phyloP scores from a whole-genome alignment of 352 stramenopile species.

The Pythium brachiatum region DNA sequence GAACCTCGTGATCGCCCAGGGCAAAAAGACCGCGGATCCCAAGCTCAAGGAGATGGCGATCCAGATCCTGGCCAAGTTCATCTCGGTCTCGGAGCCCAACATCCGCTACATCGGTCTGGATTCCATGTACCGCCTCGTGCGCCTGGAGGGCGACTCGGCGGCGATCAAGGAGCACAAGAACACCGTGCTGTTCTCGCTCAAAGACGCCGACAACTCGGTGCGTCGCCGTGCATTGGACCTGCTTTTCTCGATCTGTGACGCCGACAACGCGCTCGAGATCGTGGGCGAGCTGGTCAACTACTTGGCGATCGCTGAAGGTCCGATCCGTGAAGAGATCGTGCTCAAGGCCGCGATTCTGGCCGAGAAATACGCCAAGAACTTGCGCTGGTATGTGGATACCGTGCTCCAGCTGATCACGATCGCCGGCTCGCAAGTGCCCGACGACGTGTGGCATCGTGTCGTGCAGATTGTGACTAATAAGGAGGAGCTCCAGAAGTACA shows the following conservation, averaged over 20 bases:
- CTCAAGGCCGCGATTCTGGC: slow-evolving; percentile 98
- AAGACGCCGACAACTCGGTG: slow-evolving; percentile 96
- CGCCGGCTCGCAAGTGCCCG: slow-evolving; percentile 89
- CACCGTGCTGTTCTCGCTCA: slow-evolving; percentile 95
- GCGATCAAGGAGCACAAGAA: slow-evolving; percentile 94
- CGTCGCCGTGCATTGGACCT: slow-evolving; percentile 94
- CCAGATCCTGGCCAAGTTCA: slow-evolving; percentile 94
- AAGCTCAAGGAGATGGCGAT: slow-evolving; percentile 91
- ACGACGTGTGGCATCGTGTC: slow-evolving; percentile 98
- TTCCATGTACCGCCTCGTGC: slow-evolving; percentile 95
- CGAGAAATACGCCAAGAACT: slow-evolving; percentile 96
- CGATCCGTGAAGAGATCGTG: slow-evolving; percentile 95
- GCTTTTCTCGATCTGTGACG: slow-evolving; percentile 98
- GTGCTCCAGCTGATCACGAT: slow-evolving; percentile 97
- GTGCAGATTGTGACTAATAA: slow-evolving; percentile 99
- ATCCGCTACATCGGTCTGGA: slow-evolving; percentile 97
- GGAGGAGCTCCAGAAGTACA: slow-evolving; percentile 85
- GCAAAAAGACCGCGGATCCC: slow-evolving; percentile 69
- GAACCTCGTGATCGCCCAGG: slow-evolving; percentile 95
- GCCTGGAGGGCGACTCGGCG: slow-evolving; percentile 78
- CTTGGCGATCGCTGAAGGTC: slow-evolving; percentile 90
- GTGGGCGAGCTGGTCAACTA: slow-evolving; percentile 96
- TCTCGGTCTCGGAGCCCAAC: slow-evolving; percentile 96
- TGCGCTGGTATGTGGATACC: slow-evolving; percentile 97
- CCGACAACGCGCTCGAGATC: slow-evolving; percentile 93